Percentiles rank a stretch among this genome's conserved stretches.
Conservation (phyloP, 2,329 filamentous ascomycete species). For the Arthrobotrys entomopaga region DNA sequence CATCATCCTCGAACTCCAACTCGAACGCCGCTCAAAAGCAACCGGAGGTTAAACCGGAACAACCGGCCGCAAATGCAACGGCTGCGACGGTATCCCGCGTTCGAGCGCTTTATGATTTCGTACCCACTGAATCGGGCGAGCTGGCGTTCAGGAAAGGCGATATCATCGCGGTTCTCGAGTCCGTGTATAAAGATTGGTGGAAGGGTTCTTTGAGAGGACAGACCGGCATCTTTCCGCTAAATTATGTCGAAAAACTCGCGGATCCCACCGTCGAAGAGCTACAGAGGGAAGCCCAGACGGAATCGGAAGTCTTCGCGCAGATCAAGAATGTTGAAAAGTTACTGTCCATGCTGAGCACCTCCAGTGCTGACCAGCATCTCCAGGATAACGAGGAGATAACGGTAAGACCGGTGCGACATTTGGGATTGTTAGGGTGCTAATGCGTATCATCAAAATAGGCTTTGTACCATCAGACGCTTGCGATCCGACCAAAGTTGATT, state of each 20-base stretch:
- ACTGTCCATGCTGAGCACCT: conserved; percentile 88
- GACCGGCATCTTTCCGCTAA: conserved; percentile 96
- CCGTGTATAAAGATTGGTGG: conserved; percentile 99
- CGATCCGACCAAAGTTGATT: conserved; percentile 95
- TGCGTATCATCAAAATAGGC: conserved; percentile 66
- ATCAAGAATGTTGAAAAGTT: conserved; percentile 83
- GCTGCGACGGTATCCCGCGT: conserved; percentile 96
- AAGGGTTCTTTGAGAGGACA: conserved; percentile 92
- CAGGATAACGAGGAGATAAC: conserved; percentile 98
- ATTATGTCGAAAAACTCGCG: conserved; percentile 97
- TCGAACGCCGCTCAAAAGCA: conserved; percentile 61
- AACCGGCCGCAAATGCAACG: conserved; percentile 80
- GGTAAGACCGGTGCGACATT: conserved; percentile 63
- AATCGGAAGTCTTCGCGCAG: conserved; percentile 79
- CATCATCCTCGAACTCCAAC: conserved; percentile 58
- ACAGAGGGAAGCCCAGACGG: conserved; percentile 95
- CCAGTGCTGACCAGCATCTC: conserved; percentile 79
- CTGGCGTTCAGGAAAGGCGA: conserved; percentile 96
- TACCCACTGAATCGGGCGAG: conserved; percentile 91
- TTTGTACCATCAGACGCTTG: conserved; percentile 89
- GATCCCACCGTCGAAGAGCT: conserved; percentile 95
- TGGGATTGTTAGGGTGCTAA: conserved; percentile 10
- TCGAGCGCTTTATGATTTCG: conserved; percentile 91
- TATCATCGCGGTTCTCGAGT: conserved; percentile 95
- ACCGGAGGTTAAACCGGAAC: conserved; percentile 62